Percentiles rank a stretch among this genome's conserved stretches.
These are phyloP conservation scores for Aspergillus ibericus DNA, from an alignment of 2,329 filamentous ascomycete species.

Conservation along the genomic window DNA sequence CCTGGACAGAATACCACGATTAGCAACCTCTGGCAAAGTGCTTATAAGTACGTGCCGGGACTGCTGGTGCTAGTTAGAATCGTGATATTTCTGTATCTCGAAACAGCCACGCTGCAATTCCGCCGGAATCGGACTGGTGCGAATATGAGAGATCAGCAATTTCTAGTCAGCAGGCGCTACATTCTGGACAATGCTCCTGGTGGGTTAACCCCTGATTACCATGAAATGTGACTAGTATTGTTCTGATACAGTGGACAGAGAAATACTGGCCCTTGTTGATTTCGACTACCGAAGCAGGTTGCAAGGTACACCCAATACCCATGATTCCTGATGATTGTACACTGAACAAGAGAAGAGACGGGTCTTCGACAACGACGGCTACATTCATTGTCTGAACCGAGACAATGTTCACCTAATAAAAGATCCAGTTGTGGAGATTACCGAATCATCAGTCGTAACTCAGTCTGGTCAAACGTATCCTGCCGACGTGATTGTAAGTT, in stretches of 20 bases:
- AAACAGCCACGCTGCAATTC: conserved; percentile 9
- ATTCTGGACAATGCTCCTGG: conserved; percentile 12
- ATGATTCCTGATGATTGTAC: no score
- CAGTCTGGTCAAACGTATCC: conserved; percentile 2
- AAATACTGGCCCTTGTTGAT: conserved; percentile 20
- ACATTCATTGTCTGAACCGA: neutral
- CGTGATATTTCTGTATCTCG: conserved; percentile 12
- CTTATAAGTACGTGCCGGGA: conserved; percentile 10
- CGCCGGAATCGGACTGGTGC: neutral
- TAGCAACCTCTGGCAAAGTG: neutral
- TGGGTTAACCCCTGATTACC: neutral
- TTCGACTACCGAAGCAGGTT: conserved; percentile 17
- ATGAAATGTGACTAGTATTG: neutral
- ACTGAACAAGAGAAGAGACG: neutral
- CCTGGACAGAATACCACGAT: conserved; percentile 6
- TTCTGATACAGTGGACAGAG: neutral
- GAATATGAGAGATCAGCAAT: neutral
- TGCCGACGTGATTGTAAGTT: conserved; percentile 8
- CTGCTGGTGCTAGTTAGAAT: conserved; percentile 4
- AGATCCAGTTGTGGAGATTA: neutral
- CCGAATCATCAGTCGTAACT: neutral
- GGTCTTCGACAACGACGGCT: conserved; percentile 9
- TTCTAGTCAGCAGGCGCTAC: neutral
- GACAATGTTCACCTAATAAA: conserved; percentile 2
- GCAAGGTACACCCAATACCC: conserved; percentile 19